phyloP scores from a whole-genome alignment of 108 stramenopile species.

The Discostella pseudostelligera region DNA sequence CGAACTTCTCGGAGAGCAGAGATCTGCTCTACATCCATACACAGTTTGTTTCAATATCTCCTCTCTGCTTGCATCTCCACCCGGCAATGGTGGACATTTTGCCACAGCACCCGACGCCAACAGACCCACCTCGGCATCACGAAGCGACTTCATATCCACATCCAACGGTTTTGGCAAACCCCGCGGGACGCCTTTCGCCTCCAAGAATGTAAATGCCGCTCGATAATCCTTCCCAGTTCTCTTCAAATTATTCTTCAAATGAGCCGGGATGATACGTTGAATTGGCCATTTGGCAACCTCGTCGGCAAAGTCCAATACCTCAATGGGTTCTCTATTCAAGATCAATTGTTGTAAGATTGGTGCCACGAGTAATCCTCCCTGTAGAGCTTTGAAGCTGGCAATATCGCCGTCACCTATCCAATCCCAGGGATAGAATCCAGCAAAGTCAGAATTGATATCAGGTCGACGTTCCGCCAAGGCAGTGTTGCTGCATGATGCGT shows the following conservation, averaged over 20 bases:
- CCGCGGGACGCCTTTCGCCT: slow-evolving; percentile 68
- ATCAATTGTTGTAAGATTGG: slow-evolving; percentile 92
- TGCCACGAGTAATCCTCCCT: slow-evolving; percentile 85
- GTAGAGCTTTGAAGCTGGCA: slow-evolving; percentile 77
- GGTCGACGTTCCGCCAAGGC: slow-evolving; percentile 77
- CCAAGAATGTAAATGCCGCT: slow-evolving; percentile 83
- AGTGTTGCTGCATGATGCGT: slow-evolving; percentile 24
- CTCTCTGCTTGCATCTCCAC: slow-evolving; percentile 64
- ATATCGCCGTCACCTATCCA: slow-evolving; percentile 85
- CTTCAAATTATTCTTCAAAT: slow-evolving; percentile 85
- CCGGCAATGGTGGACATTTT: slow-evolving; percentile 67
- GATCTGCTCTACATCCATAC: slow-evolving; percentile 62
- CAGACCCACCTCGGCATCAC: slow-evolving; percentile 76
- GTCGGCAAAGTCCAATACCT: slow-evolving; percentile 85
- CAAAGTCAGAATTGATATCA: slow-evolving; percentile 81
- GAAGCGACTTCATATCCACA: slow-evolving; percentile 73
- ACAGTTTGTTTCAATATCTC: slow-evolving; percentile 72
- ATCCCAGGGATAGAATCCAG: slow-evolving; percentile 86
- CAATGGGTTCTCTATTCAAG: slow-evolving; percentile 82
- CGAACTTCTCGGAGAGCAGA: slow-evolving; percentile 59
- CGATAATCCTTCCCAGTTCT: slow-evolving; percentile 82
- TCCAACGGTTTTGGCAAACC: slow-evolving; percentile 81
- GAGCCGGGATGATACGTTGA: slow-evolving; percentile 86
- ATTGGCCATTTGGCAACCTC: slow-evolving; percentile 81
- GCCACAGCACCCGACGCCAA: slow-evolving; percentile 78